Percentiles rank a stretch among this genome's conserved stretches.
These are phyloP conservation scores for Paxillus rubicundulus DNA, from an alignment of 768 basidiomycete species.

Conservation along the genomic window DNA sequence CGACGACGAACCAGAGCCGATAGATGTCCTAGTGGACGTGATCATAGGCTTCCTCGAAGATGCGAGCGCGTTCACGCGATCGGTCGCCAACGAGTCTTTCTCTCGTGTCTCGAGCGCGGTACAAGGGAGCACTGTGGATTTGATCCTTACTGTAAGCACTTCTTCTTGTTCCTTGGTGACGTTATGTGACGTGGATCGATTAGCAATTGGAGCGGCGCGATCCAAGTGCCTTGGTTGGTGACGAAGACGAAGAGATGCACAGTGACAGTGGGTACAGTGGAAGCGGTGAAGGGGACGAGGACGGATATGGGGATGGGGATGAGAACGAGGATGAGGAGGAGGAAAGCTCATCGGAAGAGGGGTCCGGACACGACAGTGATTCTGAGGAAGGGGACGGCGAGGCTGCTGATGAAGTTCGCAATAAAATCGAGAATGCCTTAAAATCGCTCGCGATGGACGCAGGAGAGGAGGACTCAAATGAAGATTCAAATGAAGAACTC, in stretches of 20 bases:
- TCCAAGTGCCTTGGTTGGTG: conserved; percentile 50
- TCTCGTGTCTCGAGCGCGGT: conserved; percentile 65
- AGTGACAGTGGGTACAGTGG: conserved; percentile 38
- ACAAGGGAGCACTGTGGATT: conserved; percentile 68
- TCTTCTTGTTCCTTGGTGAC: neutral
- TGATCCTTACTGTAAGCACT: conserved; percentile 73
- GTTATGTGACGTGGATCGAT: conserved; percentile 3
- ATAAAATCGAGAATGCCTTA: conserved; percentile 63
- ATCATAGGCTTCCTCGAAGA: conserved; percentile 89
- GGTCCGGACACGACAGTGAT: no score
- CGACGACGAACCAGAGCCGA: conserved; percentile 36
- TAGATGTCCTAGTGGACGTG: conserved; percentile 85
- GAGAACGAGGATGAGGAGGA: conserved; percentile 48
- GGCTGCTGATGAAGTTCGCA: conserved; percentile 49
- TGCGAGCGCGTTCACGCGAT: conserved; percentile 75
- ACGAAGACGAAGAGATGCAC: conserved; percentile 43
- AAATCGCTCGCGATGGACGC: conserved; percentile 57
- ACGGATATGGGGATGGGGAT: no score
- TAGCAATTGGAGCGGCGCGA: conserved; percentile 84
- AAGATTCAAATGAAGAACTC: conserved; percentile 55
- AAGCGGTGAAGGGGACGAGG: conserved; percentile 37
- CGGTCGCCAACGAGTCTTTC: conserved; percentile 79
- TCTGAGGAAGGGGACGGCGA: conserved; percentile 14
- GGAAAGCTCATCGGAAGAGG: no score
- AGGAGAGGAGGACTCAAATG: conserved; percentile 52